Conservation (phyloP, 2,329 filamentous ascomycete species). For the Diaporthe citriasiana region DNA sequence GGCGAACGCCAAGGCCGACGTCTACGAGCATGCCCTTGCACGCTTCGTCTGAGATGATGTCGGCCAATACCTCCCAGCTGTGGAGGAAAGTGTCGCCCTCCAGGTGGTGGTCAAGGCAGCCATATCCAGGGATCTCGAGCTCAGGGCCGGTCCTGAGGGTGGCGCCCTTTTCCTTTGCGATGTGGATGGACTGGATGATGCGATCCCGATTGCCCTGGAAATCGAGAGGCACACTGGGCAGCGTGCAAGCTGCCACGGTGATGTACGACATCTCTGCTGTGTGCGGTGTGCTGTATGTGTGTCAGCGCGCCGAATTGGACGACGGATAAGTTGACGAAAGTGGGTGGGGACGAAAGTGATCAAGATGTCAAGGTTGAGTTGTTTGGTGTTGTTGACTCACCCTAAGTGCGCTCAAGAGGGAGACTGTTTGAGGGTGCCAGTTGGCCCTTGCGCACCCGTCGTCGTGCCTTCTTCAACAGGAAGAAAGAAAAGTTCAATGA, state of each 20-base stretch:
- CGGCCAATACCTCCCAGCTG: slow-evolving; percentile 45
- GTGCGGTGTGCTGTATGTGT: background rate
- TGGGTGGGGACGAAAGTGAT: too few species aligned
- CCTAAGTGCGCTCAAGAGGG: too few species aligned
- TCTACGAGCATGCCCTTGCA: slow-evolving; percentile 46
- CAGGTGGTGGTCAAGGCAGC: slow-evolving; percentile 52
- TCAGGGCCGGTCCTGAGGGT: slow-evolving; percentile 72
- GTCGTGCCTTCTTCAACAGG: too few species aligned
- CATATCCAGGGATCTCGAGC: slow-evolving; percentile 56
- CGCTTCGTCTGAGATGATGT: slow-evolving; percentile 44
- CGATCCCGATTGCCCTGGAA: slow-evolving; percentile 74
- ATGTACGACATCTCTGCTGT: slow-evolving; percentile 48
- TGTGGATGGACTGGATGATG: slow-evolving; percentile 73
- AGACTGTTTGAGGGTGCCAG: too few species aligned
- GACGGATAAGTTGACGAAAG: background rate
- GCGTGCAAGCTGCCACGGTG: slow-evolving; percentile 54
- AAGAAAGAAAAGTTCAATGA: too few species aligned
- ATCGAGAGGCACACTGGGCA: slow-evolving; percentile 64
- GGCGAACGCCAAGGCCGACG: slow-evolving; percentile 45
- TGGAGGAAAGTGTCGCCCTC: slow-evolving; percentile 45
- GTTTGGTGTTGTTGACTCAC: background rate
- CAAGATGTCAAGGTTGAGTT: too few species aligned
- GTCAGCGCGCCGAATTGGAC: background rate
- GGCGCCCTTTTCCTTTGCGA: slow-evolving; percentile 73
- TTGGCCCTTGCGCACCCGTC: too few species aligned